These are phyloP conservation scores for Colletotrichum phormii DNA, from an alignment of 2,329 filamentous ascomycete species.

Conservation along the genomic window DNA sequence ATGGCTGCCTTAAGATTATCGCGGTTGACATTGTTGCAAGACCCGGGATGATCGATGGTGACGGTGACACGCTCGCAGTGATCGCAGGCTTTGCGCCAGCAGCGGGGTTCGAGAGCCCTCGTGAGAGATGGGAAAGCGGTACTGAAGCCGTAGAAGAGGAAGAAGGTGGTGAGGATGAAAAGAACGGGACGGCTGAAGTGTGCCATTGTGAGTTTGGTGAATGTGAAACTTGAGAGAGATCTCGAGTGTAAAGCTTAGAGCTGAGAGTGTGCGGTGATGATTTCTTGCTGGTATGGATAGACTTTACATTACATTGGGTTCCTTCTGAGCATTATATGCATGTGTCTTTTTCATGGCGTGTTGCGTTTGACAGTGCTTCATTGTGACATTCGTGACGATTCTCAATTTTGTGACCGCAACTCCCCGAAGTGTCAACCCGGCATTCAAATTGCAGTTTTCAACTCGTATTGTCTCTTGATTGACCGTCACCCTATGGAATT, in stretches of 20 bases:
- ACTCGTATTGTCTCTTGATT: background rate
- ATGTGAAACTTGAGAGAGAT: background rate
- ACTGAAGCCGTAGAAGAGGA: slow-evolving; percentile 4
- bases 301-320: background rate
- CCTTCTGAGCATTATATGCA: background rate
- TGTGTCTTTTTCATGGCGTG: background rate
- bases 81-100: slow-evolving; percentile 11
- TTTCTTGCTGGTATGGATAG: background rate
- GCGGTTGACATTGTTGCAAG: slow-evolving; percentile 16
- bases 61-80: slow-evolving; percentile 14
- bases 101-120: background rate
- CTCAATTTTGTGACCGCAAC: background rate
- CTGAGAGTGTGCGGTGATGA: background rate
- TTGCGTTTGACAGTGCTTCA: too few relatives aligned
- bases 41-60: slow-evolving; percentile 10
- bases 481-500: background rate
- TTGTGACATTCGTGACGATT: background rate
- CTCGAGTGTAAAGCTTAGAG: background rate
- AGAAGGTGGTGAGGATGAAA: slow-evolving; percentile 10
- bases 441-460: background rate
- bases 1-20: slow-evolving; percentile 16
- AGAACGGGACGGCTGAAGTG: background rate
- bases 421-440: background rate
- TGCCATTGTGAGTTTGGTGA: background rate
- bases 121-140: slow-evolving; percentile 2